These are phyloP conservation scores for Colletotrichum lini DNA, from an alignment of 2,329 filamentous ascomycete species.

Conservation along the genomic window DNA sequence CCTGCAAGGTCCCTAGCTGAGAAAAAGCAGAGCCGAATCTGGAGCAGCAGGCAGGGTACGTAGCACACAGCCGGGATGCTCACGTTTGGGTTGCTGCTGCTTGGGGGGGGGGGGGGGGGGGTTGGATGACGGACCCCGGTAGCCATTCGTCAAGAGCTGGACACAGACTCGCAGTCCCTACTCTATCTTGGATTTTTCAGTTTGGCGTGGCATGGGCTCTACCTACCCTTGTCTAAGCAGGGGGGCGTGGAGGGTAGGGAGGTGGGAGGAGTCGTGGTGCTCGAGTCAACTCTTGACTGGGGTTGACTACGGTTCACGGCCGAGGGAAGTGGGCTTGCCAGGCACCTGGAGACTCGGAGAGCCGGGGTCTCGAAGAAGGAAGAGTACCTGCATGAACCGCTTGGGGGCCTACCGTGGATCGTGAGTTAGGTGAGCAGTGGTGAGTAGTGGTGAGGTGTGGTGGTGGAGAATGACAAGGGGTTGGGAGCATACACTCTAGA, in stretches of 20 bases:
- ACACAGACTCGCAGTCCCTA: slow-evolving; percentile 20
- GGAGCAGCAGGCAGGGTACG: slow-evolving; percentile 29
- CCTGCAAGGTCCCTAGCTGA: slow-evolving; percentile 6
- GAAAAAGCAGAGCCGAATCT: slow-evolving; percentile 26
- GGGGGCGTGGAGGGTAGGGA: too few relatives aligned
- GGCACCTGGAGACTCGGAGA: slow-evolving; percentile 33
- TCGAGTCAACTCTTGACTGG: slow-evolving; percentile 25
- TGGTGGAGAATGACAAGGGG: slow-evolving; percentile 32
- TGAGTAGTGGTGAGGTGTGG: slow-evolving; percentile 27
- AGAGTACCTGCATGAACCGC: slow-evolving; percentile 44
- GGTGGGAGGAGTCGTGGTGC: slow-evolving; percentile 19
- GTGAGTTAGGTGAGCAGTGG: neutral
- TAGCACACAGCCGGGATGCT: slow-evolving; percentile 22
- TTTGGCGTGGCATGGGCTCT: slow-evolving; percentile 10
- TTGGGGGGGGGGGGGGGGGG: neutral
- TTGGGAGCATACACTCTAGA: slow-evolving; percentile 13
- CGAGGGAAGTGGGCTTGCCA: slow-evolving; percentile 29
- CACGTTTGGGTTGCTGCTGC: slow-evolving; percentile 21
- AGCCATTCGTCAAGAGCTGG: slow-evolving; percentile 25
- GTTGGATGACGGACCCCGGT: slow-evolving; percentile 11
- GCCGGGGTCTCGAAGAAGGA: slow-evolving; percentile 32
- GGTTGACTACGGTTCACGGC: slow-evolving; percentile 29
- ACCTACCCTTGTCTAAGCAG: slow-evolving; percentile 25
- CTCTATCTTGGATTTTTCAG: slow-evolving; percentile 34
- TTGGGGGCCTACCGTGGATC: slow-evolving; percentile 35